phyloP scores from a whole-genome alignment of 2,329 filamentous ascomycete species.

The Aspergillus ochraceus region DNA sequence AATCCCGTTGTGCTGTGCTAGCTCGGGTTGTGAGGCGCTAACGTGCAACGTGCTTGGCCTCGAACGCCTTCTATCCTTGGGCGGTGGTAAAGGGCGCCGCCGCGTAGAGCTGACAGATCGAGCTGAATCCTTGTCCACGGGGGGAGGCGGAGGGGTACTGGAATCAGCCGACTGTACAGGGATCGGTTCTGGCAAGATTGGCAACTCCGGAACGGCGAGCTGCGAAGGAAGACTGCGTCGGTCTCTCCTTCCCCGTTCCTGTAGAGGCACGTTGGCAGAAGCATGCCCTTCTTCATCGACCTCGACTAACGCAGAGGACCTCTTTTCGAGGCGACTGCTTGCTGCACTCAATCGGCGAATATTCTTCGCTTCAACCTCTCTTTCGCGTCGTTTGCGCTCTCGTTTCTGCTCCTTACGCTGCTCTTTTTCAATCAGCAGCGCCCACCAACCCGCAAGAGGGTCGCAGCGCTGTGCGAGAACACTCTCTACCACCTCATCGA shows the following conservation, averaged over 20 bases:
- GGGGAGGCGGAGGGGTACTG: constrained; percentile 58
- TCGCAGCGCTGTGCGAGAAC: constrained; percentile 89
- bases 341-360: constrained; percentile 82
- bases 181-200: constrained; percentile 68
- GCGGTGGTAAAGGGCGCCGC: constrained; percentile 75
- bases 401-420: constrained; percentile 77
- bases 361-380: constrained; percentile 76
- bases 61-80: constrained; percentile 79
- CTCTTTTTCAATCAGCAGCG: constrained; percentile 89
- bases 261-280: constrained; percentile 54
- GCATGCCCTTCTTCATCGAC: constrained; percentile 72
- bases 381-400: constrained; percentile 81
- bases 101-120: constrained; percentile 76
- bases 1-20: constrained; percentile 58
- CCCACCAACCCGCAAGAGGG: constrained; percentile 92
- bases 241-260: constrained; percentile 73
- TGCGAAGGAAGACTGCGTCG: constrained; percentile 69
- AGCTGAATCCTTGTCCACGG: constrained; percentile 71
- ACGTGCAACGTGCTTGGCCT: constrained; percentile 84
- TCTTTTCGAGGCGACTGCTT: constrained; percentile 79
- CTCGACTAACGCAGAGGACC: constrained; percentile 74
- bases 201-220: constrained; percentile 70
- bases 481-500: constrained; percentile 91
- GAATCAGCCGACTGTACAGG: constrained; percentile 34
- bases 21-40: constrained; percentile 68